Evolutionary conservation across 495 filamentous ascomycete genomes (phyloP).

Genomic region (Neurospora sp.): DNA sequence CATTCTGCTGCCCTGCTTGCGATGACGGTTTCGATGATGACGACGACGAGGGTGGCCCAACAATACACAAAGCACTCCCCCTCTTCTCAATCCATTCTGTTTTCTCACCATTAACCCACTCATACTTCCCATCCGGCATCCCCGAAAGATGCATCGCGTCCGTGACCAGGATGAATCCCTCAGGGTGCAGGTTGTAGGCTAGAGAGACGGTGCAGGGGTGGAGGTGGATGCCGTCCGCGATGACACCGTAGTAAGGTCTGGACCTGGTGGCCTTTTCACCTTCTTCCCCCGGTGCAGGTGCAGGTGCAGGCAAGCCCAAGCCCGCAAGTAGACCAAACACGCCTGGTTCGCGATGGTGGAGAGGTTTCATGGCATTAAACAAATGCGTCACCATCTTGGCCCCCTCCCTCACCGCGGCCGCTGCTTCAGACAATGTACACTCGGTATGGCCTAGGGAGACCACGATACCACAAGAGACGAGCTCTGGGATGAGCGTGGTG

Average conservation of each 20-base stretch:
- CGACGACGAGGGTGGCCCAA: conserved; percentile 19
- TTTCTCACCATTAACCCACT: conserved; percentile 67
- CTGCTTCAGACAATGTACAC: too few species aligned
- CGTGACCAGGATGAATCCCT: conserved; percentile 56
- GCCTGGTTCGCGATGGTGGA: too few species aligned
- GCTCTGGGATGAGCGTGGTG: conserved; percentile 43
- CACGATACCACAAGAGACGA: conserved; percentile 51
- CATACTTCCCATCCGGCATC: conserved; percentile 64
- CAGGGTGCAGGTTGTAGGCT: conserved; percentile 50
- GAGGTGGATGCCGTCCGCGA: conserved; percentile 57
- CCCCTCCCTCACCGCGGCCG: conserved; percentile 41
- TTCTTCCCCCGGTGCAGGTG: too few species aligned
- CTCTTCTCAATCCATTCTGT: conserved; percentile 51
- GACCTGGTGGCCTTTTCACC: too few species aligned
- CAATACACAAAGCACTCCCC: conserved; percentile 47
- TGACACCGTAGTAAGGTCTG: conserved; percentile 43
- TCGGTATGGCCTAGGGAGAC: conserved; percentile 67
- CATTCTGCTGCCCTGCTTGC: background rate
- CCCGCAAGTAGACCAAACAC: too few species aligned
- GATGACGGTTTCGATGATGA: background rate
- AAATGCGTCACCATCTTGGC: conserved; percentile 81
- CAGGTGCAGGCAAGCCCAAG: too few species aligned
- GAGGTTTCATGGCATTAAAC: conserved; percentile 67
- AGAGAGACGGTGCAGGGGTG: conserved; percentile 55
- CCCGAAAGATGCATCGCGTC: conserved; percentile 60